Conservation (phyloP, 2,329 filamentous ascomycete species). For the Nothophaeocryptopus gaeumannii region DNA sequence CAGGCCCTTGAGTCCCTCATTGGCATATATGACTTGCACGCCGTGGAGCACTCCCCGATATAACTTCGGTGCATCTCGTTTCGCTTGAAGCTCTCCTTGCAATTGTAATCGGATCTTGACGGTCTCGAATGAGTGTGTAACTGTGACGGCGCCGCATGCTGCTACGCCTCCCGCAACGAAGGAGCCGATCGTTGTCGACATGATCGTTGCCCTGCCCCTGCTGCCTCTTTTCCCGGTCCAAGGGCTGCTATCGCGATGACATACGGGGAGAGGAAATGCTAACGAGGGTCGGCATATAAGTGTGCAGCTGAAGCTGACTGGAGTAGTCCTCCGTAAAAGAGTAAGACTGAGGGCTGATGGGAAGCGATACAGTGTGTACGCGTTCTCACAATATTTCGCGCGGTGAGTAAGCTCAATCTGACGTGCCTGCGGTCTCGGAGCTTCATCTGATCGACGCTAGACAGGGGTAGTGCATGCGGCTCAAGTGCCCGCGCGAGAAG, state of each 20-base stretch:
- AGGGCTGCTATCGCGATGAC: conserved; percentile 10
- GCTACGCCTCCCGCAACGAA: conserved; percentile 96
- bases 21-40: conserved; percentile 81
- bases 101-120: conserved; percentile 98
- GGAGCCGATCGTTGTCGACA: conserved; percentile 57
- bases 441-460: conserved; percentile 1
- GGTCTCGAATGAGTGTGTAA: conserved; percentile 96
- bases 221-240: neutral
- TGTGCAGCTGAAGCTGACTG: too few relatives aligned
- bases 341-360: too few relatives aligned
- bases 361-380: too few relatives aligned
- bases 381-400: neutral
- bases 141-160: conserved; percentile 94
- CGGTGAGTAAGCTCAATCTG: neutral
- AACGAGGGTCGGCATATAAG: too few relatives aligned
- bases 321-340: too few relatives aligned
- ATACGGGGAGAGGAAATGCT: neutral
- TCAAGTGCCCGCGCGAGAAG: neutral
- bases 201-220: conserved; percentile 20
- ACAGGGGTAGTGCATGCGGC: neutral
- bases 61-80: conserved; percentile 77
- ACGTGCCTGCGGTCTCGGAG: neutral
- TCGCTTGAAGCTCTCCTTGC: conserved; percentile 89
- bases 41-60: conserved; percentile 92
- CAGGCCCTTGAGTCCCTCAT: conserved; percentile 82